Conservation (phyloP, 2,329 filamentous ascomycete genomes). For the Diaporthe destruens region DNA sequence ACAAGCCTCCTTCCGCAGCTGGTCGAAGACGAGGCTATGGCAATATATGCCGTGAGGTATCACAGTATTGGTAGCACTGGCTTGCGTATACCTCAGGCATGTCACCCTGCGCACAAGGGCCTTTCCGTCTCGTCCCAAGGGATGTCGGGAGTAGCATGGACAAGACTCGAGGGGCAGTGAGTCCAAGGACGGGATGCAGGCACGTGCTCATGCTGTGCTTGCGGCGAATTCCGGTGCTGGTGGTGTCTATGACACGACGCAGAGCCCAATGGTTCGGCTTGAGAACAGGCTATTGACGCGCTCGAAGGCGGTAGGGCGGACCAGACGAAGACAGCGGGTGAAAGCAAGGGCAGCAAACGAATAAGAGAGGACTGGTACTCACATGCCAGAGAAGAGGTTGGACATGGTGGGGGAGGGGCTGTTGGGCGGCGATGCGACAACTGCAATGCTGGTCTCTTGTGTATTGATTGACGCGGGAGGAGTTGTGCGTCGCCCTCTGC, state of each 20-base stretch:
- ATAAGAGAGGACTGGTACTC: slow-evolving; percentile 52
- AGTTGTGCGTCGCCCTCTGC: slow-evolving; percentile 18
- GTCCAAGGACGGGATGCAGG: neutral
- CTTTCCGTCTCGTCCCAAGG: neutral
- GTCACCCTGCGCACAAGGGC: neutral
- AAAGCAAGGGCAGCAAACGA: slow-evolving; percentile 27
- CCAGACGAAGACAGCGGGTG: slow-evolving; percentile 5
- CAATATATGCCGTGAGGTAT: neutral
- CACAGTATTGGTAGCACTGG: neutral
- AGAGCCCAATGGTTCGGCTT: neutral
- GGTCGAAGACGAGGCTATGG: neutral
- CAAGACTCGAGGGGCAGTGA: neutral
- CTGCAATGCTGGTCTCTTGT: slow-evolving; percentile 28
- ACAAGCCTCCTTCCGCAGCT: neutral
- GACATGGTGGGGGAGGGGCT: slow-evolving; percentile 59
- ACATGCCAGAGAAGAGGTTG: slow-evolving; percentile 73
- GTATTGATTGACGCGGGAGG: slow-evolving; percentile 38
- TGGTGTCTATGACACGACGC: slow-evolving; percentile 3
- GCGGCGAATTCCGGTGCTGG: slow-evolving; percentile 11
- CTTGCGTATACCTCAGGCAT: neutral
- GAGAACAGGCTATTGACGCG: neutral
- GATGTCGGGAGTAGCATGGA: neutral
- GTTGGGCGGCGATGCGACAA: slow-evolving; percentile 18
- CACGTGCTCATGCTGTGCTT: slow-evolving; percentile 15
- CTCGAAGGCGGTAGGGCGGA: neutral